Evolutionary conservation across 371 early-diverging fungal genomes (phyloP), one percentile per base, ranked within the genome.

Genomic region (Mucor plumbeus): DNA sequence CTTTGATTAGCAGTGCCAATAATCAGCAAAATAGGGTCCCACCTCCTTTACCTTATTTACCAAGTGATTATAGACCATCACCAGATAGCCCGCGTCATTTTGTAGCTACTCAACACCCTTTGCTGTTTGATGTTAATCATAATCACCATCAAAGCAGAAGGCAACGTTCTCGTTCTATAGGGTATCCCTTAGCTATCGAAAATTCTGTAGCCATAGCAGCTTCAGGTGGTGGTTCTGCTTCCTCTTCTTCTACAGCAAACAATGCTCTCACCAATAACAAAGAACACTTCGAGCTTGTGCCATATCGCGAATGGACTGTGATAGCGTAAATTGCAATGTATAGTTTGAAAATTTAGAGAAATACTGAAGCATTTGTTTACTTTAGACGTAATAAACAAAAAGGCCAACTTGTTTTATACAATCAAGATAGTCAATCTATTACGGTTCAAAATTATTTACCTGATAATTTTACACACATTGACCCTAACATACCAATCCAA

Each of bases 271-370:
- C 19, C 13, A 50, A 17, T 8, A 31, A 44, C 50, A 31, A 43
- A 56, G 59, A 74, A 13, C 65, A 74, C 26, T 74, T 67, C 57
- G 84, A 83, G 41, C 68, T 85, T 0, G 82, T 85, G 2, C 85
- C 85, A 31, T 85, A 85, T 54, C 71, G 78, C n/a, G 86, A 85
- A 50, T 85, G 83, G 81, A 82, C 84, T 5, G 73, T 85, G 13
- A 85, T 85, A 41, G 70, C 79, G 84, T 85, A 78, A 71, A 75
- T 61, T n/a, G 13, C 21, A 15, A 15, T 19, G 11, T 8, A 17
- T 26, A 26, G 26, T 26, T 26, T 26, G 2, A 54, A 39, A 35
- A 53, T 5, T 17, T n/a, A 44, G 44, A 5, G 1, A 65, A 31
- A 41, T 33, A 7, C 39, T 44, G 6, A 44, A 44, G n/a, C 44